Evolutionary conservation across 1,284 basidiomycete genomes (phyloP).

Genomic region (Fistulinella staudtii): DNA sequence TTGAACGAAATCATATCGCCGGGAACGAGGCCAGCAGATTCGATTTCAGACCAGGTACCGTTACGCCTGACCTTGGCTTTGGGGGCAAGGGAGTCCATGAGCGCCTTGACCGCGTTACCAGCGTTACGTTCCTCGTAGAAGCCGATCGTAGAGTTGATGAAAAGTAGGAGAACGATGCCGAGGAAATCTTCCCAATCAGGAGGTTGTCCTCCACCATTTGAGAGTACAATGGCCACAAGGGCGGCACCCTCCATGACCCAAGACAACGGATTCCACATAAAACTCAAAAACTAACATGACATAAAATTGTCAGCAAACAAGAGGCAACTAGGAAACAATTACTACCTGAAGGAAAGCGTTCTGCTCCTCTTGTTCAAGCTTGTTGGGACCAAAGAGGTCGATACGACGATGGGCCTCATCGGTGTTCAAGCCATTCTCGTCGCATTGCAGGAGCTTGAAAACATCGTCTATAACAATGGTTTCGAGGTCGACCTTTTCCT

Average conservation of each 20-base stretch:
- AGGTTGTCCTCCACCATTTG: constrained; percentile 83
- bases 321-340: no score
- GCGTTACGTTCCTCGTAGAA: constrained; percentile 98
- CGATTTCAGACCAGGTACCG: constrained; percentile 83
- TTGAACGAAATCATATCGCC: constrained; percentile 96
- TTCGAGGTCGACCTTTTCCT: constrained; percentile 98
- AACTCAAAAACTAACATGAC: constrained; percentile 76
- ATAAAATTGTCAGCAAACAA: no score
- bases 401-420: constrained; percentile 83
- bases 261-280: constrained; percentile 98
- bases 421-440: constrained; percentile 71
- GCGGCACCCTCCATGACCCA: constrained; percentile 99
- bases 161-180: constrained; percentile 89
- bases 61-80: constrained; percentile 91
- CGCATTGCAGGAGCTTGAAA: constrained; percentile 91
- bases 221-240: constrained; percentile 92
- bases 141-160: constrained; percentile 96
- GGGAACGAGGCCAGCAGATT: constrained; percentile 84
- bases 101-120: constrained; percentile 97
- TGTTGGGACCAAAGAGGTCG: constrained; percentile 96
- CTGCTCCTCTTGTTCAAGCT: constrained; percentile 87
- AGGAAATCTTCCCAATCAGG: constrained; percentile 98
- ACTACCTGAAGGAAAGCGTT: constrained; percentile 79
- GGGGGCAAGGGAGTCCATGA: constrained; percentile 98
- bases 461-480: constrained; percentile 96